Conservation (phyloP, 257 asterid species). For the Rauvolfia tetraphylla region DNA sequence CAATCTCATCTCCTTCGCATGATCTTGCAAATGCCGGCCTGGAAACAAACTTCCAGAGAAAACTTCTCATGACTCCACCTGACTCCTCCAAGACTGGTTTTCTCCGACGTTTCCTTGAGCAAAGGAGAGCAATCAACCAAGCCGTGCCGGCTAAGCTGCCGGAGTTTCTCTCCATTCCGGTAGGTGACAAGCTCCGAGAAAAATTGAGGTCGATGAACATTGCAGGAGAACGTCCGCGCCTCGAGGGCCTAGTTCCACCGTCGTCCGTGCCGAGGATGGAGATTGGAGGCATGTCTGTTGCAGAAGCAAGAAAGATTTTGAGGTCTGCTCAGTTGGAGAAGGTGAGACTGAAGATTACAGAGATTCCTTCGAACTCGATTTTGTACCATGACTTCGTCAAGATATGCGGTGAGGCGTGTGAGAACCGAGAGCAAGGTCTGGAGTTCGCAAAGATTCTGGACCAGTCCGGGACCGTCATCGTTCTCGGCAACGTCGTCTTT, state of each 20-base stretch:
- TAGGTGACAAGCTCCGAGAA: slow-evolving; percentile 63
- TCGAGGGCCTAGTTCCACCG: slow-evolving; percentile 32
- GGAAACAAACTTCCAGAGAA: slow-evolving; percentile 24
- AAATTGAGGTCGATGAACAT: slow-evolving; percentile 39
- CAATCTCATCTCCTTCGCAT: slow-evolving; percentile 23
- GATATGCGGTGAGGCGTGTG: slow-evolving; percentile 49
- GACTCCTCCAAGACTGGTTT: slow-evolving; percentile 29
- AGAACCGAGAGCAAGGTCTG: slow-evolving; percentile 37
- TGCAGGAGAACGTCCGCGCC: slow-evolving; percentile 30
- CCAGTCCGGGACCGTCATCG: slow-evolving; percentile 69
- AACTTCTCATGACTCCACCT: slow-evolving; percentile 27
- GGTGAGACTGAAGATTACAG: slow-evolving; percentile 37
- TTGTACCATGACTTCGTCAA: slow-evolving; percentile 46
- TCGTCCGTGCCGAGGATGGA: slow-evolving; percentile 8
- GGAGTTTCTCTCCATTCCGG: slow-evolving; percentile 48
- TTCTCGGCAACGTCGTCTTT: slow-evolving; percentile 70
- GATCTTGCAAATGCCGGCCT: slow-evolving; percentile 21
- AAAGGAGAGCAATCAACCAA: slow-evolving; percentile 44
- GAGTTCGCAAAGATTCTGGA: slow-evolving; percentile 70
- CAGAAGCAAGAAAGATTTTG: slow-evolving; percentile 52
- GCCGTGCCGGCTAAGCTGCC: slow-evolving; percentile 38
- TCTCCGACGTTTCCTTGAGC: slow-evolving; percentile 46
- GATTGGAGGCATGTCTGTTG: slow-evolving; percentile 27
- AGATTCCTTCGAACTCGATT: slow-evolving; percentile 53
- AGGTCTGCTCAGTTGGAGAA: slow-evolving; percentile 48